A percentile compares a stretch with the other conserved stretches of the same genome.
Conservation (phyloP, 306 rosid genomes). For the Vigna mungo region DNA sequence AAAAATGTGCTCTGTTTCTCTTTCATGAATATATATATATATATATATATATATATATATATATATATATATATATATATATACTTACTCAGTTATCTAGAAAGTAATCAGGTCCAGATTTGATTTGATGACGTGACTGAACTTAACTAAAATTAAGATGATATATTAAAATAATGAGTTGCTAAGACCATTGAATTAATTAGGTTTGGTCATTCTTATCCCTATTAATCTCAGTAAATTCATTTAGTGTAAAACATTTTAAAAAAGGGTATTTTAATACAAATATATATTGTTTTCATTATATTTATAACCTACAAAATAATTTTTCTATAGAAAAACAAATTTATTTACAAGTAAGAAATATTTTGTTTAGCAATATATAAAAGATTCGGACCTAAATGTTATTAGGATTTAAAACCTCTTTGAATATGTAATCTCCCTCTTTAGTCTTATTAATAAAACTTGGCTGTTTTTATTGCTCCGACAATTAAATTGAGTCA, state of each 20-base stretch:
- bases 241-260: not conserved
- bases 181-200: not conserved
- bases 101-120: not conserved
- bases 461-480: no score
- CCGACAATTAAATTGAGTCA: no score
- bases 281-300: not conserved
- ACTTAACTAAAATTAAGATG: no score
- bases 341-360: no score
- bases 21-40: not conserved
- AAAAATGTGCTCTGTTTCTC: not conserved
- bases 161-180: not conserved
- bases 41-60: no score
- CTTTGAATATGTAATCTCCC: no score
- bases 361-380: no score
- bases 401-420: no score
- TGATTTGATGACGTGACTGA: not conserved
- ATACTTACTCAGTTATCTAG: not conserved
- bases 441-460: no score
- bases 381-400: no score
- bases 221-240: not conserved
- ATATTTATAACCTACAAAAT: not conserved
- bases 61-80: not conserved
- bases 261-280: not conserved
- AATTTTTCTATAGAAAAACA: no score
- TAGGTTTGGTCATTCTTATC: not conserved